Evolutionary conservation across 2,329 filamentous ascomycete species (phyloP).

Genomic region (Cladosporium sphaerospermum): DNA sequence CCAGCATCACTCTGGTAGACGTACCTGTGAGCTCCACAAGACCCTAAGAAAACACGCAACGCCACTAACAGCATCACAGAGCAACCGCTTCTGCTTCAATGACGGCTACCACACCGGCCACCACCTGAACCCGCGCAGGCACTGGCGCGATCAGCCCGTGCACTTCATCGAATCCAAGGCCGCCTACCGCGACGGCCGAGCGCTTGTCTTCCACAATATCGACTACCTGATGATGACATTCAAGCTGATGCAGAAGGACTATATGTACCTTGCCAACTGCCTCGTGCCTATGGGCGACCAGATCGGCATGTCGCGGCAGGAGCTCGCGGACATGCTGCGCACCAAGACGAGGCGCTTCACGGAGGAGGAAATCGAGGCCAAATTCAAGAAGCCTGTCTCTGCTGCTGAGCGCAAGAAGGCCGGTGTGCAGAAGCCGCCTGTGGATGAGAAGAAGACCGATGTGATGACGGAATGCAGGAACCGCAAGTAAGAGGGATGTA

Average conservation of each 20-base stretch:
- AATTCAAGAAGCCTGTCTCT: conserved; percentile 38
- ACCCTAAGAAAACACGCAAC: background rate
- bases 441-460: background rate
- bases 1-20: conserved; percentile 73
- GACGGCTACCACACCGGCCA: conserved; percentile 79
- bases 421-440: background rate
- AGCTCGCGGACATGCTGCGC: conserved; percentile 57
- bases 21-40: conserved; percentile 55
- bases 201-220: conserved; percentile 73
- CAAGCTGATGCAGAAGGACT: conserved; percentile 63
- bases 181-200: conserved; percentile 59
- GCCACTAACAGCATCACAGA: conserved; percentile 41
- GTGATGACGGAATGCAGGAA: background rate
- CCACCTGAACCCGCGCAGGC: conserved; percentile 69
- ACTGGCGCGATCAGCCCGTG: conserved; percentile 75
- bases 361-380: conserved; percentile 56
- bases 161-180: conserved; percentile 66
- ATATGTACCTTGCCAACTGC: conserved; percentile 60
- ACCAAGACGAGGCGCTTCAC: conserved; percentile 60
- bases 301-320: conserved; percentile 57
- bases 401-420: conserved; percentile 2
- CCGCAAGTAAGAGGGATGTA: background rate
- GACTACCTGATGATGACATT: conserved; percentile 74
- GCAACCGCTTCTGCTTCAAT: conserved; percentile 76
- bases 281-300: conserved; percentile 70